These are phyloP conservation scores for Lojkania enalia DNA, from an alignment of 2,329 filamentous ascomycete genomes.

Conservation along the genomic window DNA sequence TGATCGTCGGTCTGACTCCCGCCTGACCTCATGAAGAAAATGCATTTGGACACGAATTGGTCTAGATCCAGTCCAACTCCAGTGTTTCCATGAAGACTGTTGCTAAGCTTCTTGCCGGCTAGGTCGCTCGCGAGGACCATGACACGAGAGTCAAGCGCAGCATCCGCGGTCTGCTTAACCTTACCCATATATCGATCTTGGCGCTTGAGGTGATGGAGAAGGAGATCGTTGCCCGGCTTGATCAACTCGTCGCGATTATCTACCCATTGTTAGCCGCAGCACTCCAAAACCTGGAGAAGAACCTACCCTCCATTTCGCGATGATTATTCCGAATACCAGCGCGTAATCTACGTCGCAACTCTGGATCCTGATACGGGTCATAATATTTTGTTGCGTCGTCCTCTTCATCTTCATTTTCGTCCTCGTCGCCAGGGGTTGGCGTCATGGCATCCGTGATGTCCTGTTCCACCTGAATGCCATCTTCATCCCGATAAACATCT, in stretches of 20 bases:
- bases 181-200: conserved; percentile 67
- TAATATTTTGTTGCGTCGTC: conserved; percentile 56
- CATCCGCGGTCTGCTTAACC: conserved; percentile 87
- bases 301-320: conserved; percentile 60
- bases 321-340: conserved; percentile 70
- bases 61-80: conserved; percentile 83
- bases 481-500: conserved; percentile 14
- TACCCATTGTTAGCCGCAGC: conserved; percentile 24
- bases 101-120: conserved; percentile 75
- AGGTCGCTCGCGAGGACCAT: conserved; percentile 80
- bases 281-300: background rate
- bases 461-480: conserved; percentile 26
- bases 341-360: conserved; percentile 72
- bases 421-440: conserved; percentile 3
- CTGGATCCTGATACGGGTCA: conserved; percentile 80
- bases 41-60: conserved; percentile 88
- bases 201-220: conserved; percentile 67
- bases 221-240: conserved; percentile 64
- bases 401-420: conserved; percentile 25
- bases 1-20: conserved; percentile 52
- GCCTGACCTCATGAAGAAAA: conserved; percentile 76
- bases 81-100: conserved; percentile 71
- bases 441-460: conserved; percentile 12
- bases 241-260: conserved; percentile 76
- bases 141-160: conserved; percentile 85